Evolutionary conservation across 768 basidiomycete species (phyloP), one percentile per base, ranked within the genome.

Genomic region (Tylopilus cervinicoccineus): DNA sequence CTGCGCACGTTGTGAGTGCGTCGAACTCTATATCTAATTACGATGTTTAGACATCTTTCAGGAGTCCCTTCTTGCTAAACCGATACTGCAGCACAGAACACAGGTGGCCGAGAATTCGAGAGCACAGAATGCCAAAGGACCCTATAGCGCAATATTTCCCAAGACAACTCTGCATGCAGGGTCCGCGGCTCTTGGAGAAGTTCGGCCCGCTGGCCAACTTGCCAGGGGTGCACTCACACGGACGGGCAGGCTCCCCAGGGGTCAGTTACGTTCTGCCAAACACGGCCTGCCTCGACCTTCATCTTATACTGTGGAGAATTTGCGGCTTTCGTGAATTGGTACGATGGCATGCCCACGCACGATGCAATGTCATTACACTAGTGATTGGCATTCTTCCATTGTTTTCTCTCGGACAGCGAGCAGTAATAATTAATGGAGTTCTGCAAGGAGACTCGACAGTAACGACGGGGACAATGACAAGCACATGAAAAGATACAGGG

Each of bases 61-160:
- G 88, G 84, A 87, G 52, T 76, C 78, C 29, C 64, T 89, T 27
- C 61, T 90, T 38, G 88, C 87, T 2, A 76, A 76, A 41, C 86
- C 87, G 0, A 58, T 85, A 73, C 72, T 61, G 58, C 73, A 50
- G 55, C 76, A 40, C 69, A 76, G 47, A 73, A 55, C 31, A 73
- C 67, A 76, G 71, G 45, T 60, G 26, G 62, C 63, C 47, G 63
- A 63, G 55, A 58, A 55, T 45, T 56, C 67, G 61, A 57, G 68
- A 63, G 56, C 72, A 65, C 53, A 52, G 36, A 50, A 54, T 38
- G 53, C 61, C 50, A 55, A 50, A 48, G 43, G 42, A 13, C 60
- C 55, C 0, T 64, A 59, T 26, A 48, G 55, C 16, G 55, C 51
- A 17, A 45, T 45, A 20, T 69, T 67, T 38, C 54, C 63, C 4